These are phyloP conservation scores for Cardamine resedifolia DNA, from an alignment of 345 rosid genomes.

Conservation along the genomic window DNA sequence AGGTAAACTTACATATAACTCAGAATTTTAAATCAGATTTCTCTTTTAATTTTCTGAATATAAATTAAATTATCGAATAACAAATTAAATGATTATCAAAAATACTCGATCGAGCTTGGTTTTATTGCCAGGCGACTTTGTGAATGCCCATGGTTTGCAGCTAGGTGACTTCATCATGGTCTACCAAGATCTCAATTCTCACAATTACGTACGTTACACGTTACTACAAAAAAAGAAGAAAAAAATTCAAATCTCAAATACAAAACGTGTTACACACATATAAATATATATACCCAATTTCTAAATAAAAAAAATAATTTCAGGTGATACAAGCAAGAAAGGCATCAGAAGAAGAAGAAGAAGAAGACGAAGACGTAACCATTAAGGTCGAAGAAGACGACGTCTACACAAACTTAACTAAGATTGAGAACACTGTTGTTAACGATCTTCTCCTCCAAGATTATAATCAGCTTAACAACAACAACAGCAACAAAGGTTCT, in stretches of 20 bases:
- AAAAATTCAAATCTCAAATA: neutral
- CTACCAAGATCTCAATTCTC: constrained; percentile 59
- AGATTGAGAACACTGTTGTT: constrained; percentile 38
- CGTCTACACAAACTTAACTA: constrained; percentile 54
- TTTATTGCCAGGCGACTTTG: constrained; percentile 70
- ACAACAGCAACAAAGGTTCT: constrained; percentile 46
- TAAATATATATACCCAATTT: neutral
- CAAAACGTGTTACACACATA: constrained; percentile 4
- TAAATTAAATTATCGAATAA: neutral
- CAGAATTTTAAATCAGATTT: neutral
- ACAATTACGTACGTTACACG: constrained; percentile 59
- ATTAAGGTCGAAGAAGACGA: constrained; percentile 41
- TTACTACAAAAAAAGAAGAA: neutral
- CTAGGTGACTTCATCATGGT: constrained; percentile 82
- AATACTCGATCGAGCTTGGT: neutral
- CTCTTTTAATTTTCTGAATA: neutral
- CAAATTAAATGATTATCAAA: neutral
- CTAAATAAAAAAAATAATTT: neutral
- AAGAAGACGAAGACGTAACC: constrained; percentile 34
- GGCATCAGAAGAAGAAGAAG: constrained; percentile 49
- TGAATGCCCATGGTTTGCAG: constrained; percentile 72
- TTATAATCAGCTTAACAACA: constrained; percentile 12
- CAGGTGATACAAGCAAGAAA: constrained; percentile 92
- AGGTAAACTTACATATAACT: constrained; percentile 43
- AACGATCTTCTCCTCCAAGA: constrained; percentile 49